Conservation (phyloP, 257 asterid genomes). For the Vinca minor region DNA sequence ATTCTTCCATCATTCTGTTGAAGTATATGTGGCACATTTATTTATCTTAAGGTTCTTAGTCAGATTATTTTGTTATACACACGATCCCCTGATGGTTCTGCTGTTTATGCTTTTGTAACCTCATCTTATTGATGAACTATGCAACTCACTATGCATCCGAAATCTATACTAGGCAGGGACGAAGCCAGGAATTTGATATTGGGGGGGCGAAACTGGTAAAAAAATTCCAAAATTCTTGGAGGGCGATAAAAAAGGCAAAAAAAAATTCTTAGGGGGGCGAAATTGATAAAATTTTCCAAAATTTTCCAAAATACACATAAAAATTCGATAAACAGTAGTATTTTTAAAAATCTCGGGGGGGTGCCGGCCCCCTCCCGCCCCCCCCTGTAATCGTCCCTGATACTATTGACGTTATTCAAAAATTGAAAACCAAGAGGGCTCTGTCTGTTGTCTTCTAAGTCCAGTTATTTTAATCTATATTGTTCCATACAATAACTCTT, state of each 20-base stretch:
- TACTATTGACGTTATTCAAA: conserved; percentile 3
- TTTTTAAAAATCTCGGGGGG: too few relatives aligned
- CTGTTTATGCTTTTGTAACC: neutral
- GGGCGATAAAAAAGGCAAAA: too few relatives aligned
- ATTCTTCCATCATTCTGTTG: neutral
- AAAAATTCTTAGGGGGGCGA: too few relatives aligned
- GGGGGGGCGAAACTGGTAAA: too few relatives aligned
- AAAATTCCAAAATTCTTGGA: too few relatives aligned
- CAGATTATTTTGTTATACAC: neutral
- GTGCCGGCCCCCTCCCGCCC: too few relatives aligned
- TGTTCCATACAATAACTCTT: neutral
- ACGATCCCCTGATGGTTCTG: neutral
- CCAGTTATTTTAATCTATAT: neutral
- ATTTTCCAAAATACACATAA: too few relatives aligned
- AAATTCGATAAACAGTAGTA: too few relatives aligned
- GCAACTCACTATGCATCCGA: neutral
- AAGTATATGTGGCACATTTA: neutral
- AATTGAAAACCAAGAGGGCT: neutral
- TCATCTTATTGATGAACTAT: too few relatives aligned
- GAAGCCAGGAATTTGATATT: too few relatives aligned
- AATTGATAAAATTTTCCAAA: too few relatives aligned
- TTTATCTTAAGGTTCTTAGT: neutral
- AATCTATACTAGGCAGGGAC: neutral
- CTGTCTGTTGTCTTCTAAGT: neutral
- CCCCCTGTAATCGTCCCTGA: too few relatives aligned